Percentiles rank a stretch among this genome's conserved stretches.
phyloP scores from a whole-genome alignment of 345 rosid genomes.

The Iberis pinnata region DNA sequence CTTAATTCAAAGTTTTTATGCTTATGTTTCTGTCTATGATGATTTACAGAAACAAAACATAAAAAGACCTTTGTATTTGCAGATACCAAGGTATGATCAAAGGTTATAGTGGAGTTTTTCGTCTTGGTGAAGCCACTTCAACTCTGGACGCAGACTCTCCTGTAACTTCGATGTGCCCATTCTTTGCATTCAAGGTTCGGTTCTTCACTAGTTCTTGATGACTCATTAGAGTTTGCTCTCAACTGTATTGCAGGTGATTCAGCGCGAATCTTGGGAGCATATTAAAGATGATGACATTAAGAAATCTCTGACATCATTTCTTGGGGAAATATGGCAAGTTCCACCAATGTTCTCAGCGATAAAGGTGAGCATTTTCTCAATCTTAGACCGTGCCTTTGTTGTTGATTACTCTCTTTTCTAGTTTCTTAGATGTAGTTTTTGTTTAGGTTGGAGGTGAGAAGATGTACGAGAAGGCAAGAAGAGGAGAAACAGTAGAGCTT shows the following conservation, averaged over 20 bases:
- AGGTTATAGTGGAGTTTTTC: constrained; percentile 88
- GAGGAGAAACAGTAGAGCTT: constrained; percentile 86
- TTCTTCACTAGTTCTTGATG: constrained; percentile 7
- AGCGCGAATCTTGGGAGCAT: constrained; percentile 96
- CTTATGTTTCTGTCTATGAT: constrained; percentile 4
- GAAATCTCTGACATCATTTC: constrained; percentile 65
- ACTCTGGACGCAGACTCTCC: constrained; percentile 98
- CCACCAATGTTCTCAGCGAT: constrained; percentile 99
- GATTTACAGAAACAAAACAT: constrained; percentile 8
- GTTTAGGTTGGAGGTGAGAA: constrained; percentile 85
- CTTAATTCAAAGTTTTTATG: background rate
- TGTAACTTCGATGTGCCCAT: constrained; percentile 35
- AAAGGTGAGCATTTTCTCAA: constrained; percentile 54
- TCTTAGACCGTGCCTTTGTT: background rate
- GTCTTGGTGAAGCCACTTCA: constrained; percentile 96
- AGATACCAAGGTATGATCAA: constrained; percentile 92
- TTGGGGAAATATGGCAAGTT: constrained; percentile 99
- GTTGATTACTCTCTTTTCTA: background rate
- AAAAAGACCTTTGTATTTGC: constrained; percentile 10
- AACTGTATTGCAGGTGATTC: constrained; percentile 55
- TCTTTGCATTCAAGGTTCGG: constrained; percentile 7
- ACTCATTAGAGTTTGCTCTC: constrained; percentile 4
- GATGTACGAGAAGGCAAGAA: constrained; percentile 96
- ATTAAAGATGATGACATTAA: constrained; percentile 72
- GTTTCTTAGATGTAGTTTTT: background rate